These are phyloP conservation scores for Protoeuglena noctilucae DNA, from an alignment of 139 green algal genomes.

Conservation along the genomic window DNA sequence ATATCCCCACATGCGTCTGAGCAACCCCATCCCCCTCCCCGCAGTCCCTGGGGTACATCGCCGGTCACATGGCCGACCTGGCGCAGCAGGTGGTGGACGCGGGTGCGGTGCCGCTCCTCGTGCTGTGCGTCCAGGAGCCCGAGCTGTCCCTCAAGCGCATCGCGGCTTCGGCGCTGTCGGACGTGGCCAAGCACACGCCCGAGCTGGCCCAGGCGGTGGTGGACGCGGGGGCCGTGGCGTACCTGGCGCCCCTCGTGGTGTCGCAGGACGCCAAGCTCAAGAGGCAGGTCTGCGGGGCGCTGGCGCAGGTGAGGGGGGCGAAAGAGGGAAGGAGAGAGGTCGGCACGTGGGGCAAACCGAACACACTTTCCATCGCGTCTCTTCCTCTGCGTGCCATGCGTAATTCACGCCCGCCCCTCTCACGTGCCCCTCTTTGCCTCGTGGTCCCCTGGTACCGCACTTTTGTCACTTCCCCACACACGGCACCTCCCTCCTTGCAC, in stretches of 20 bases:
- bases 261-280: slow-evolving; percentile 76
- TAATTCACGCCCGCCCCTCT: no score
- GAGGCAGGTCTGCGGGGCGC: slow-evolving; percentile 38
- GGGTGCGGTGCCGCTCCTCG: slow-evolving; percentile 56
- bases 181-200: slow-evolving; percentile 75
- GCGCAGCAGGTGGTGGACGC: slow-evolving; percentile 53
- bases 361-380: no score
- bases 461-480: no score
- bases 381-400: no score
- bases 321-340: no score
- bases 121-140: slow-evolving; percentile 74
- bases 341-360: no score
- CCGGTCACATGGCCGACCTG: slow-evolving; percentile 61
- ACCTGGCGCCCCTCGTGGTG: slow-evolving; percentile 57
- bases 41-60: slow-evolving; percentile 72
- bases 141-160: slow-evolving; percentile 72
- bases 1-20: no score
- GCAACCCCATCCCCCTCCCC: no score
- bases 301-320: slow-evolving; percentile 22
- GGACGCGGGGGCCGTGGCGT: slow-evolving; percentile 61
- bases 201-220: slow-evolving; percentile 71
- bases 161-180: slow-evolving; percentile 48
- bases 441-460: no score
- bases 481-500: no score
- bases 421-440: no score